phyloP scores from a whole-genome alignment of 192 early-diverging fungal species.

The Backusella westeae region DNA sequence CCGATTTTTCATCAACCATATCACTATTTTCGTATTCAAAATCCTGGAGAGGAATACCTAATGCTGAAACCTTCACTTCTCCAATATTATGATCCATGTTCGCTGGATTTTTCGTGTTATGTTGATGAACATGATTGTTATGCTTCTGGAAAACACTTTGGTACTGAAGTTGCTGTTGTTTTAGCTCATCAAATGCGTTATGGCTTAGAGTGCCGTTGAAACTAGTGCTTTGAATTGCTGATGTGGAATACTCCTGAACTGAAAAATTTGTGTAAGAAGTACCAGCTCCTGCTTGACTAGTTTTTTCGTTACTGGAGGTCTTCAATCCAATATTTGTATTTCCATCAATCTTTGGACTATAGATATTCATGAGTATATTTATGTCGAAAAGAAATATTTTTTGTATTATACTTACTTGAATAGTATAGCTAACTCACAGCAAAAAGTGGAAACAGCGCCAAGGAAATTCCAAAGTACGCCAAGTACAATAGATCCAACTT shows the following conservation, averaged over 20 bases:
- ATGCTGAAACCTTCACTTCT: not conserved
- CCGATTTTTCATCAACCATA: not conserved
- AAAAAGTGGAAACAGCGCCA: slow-evolving; percentile 21
- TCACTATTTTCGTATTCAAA: not conserved
- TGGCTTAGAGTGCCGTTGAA: slow-evolving; percentile 15
- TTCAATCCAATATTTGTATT: slow-evolving; percentile 13
- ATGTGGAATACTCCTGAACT: slow-evolving; percentile 1
- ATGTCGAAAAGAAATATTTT: not conserved
- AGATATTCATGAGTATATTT: not conserved
- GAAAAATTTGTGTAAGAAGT: not conserved
- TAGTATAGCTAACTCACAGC: slow-evolving; percentile 22
- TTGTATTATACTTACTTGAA: slow-evolving; percentile 18
- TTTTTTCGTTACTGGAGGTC: slow-evolving; percentile 9
- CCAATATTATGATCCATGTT: not conserved
- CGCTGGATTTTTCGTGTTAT: not conserved
- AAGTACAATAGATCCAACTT: slow-evolving; percentile 14
- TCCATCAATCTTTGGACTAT: slow-evolving; percentile 17
- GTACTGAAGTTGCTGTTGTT: slow-evolving; percentile 18
- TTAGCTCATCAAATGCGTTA: slow-evolving; percentile 19
- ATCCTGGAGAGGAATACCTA: not conserved
- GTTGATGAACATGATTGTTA: not conserved
- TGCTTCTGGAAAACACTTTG: slow-evolving; percentile 9
- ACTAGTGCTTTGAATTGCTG: not conserved
- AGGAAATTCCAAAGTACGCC: slow-evolving; percentile 31
- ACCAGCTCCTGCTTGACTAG: not conserved